Base-by-base conservation (phyloP, 2,329 filamentous ascomycete genomes). In the Penicillium sp. region DNA sequence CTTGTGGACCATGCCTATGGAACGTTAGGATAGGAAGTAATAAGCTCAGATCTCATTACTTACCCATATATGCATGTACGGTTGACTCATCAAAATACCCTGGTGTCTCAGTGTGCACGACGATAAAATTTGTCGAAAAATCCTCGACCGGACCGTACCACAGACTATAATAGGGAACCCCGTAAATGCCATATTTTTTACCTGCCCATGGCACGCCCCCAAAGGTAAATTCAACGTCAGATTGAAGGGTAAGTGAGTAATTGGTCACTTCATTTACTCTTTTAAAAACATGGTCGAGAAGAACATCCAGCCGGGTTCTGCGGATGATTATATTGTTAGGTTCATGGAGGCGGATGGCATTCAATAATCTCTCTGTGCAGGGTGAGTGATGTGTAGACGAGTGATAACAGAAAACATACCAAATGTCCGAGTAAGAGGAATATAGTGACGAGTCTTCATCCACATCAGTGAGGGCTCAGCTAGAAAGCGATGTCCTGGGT, bases 1-100 rank as follows among this genome's bases (percentile, higher is more conserved):
- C 2, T n/a, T n/a, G 44, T 59, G 49, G 37, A 59, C 31, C 57
- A 57, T 57, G 13, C 37, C 57, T 59, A 47, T n/a, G 4, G 29
- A 5, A n/a, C 2, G 11, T 56, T 39, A 48, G 24, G 8, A 43
- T 4, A 4, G 5, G 3, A 43, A 5, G 24, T n/a, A 22, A 11
- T 3, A n/a, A 19, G 9, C 1, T 29, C 6, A 26, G 42, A 3
- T 7, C 4, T 8, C 14, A 16, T 9, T 21, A 19, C 48, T 46
- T 49, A 52, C 57, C 37, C 54, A 59, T 59, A 42, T 31, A 52
- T n/a, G 47, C 37, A 10, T 51, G 22, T 14, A 59, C n/a, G 14
- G 51, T 26, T 46, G 35, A 43, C 22, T 42, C 35, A n/a, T 55
- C 51, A 14, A 26, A 49, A 39, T 33, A 52, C 5, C n/a, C 54